phyloP scores from a whole-genome alignment of 768 basidiomycete genomes.

The Cystobasidium tubakii region DNA sequence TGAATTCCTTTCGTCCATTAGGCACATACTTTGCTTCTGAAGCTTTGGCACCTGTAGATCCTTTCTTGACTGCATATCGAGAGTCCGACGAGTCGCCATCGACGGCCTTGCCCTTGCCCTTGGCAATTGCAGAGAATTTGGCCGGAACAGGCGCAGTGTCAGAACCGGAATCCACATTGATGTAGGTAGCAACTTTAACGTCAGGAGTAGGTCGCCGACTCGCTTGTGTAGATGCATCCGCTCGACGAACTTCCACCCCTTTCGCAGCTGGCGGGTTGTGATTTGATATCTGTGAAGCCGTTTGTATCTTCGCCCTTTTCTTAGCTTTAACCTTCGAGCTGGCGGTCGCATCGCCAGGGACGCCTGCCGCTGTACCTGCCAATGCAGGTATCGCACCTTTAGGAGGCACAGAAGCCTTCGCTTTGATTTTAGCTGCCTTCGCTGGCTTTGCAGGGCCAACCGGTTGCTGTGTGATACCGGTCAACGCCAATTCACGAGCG shows the following conservation, averaged over 20 bases:
- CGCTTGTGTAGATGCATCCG: not conserved
- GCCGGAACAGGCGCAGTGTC: not conserved
- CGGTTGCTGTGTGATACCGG: not conserved
- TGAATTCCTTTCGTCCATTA: not conserved
- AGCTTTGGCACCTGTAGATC: not conserved
- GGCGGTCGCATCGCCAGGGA: not conserved
- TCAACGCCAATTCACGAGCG: not conserved
- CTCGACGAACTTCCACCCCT: not conserved
- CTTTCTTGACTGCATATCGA: slow-evolving; percentile 28
- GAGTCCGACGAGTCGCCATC: slow-evolving; percentile 5
- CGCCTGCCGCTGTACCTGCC: not conserved
- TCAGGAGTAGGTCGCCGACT: not conserved
- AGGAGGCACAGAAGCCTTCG: not conserved
- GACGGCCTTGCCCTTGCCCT: not conserved
- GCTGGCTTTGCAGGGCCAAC: not conserved
- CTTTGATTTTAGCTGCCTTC: not conserved
- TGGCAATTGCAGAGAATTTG: not conserved
- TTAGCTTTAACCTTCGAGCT: not conserved
- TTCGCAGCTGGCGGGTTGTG: not conserved
- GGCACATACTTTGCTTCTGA: not conserved
- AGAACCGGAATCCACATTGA: not conserved
- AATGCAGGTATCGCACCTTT: not conserved
- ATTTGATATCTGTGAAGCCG: not conserved
- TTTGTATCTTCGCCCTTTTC: not conserved
- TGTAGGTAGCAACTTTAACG: not conserved